phyloP scores from a whole-genome alignment of 1,284 basidiomycete genomes.

The Pseudozyma sp. region DNA sequence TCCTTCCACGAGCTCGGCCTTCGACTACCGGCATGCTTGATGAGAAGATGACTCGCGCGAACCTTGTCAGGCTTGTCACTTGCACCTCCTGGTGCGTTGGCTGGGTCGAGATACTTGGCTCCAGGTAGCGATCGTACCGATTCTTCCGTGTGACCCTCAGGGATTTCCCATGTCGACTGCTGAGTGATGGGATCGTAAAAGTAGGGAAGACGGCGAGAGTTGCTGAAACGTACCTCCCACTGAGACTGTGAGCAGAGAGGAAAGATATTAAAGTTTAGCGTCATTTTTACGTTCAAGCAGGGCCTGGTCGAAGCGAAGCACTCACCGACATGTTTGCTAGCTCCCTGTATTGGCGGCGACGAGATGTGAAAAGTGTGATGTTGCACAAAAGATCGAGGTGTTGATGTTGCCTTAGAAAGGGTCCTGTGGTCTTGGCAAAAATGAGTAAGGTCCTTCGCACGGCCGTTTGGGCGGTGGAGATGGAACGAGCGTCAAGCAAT shows the following conservation, averaged over 20 bases:
- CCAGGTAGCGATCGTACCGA: constrained; percentile 62
- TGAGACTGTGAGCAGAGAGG: constrained; percentile 24
- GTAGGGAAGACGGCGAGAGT: constrained; percentile 83
- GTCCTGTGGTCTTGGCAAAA: background rate
- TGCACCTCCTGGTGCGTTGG: constrained; percentile 44
- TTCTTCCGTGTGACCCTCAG: constrained; percentile 74
- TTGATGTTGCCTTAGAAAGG: constrained; percentile 3
- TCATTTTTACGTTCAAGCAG: background rate
- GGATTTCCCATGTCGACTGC: constrained; percentile 85
- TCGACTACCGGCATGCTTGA: constrained; percentile 89
- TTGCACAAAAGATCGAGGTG: background rate
- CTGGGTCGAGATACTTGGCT: constrained; percentile 54
- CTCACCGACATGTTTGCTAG: constrained; percentile 14
- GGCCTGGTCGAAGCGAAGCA: background rate
- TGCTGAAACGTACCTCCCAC: constrained; percentile 75
- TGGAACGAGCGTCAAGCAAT: constrained; percentile 21
- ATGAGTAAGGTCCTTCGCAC: constrained; percentile 1
- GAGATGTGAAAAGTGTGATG: background rate
- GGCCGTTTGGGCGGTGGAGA: constrained; percentile 5
- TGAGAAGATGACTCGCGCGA: constrained; percentile 91
- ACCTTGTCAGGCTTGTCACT: constrained; percentile 74
- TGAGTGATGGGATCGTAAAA: constrained; percentile 83
- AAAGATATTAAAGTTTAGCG: background rate
- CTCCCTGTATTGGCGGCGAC: background rate
- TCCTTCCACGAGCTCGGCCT: constrained; percentile 75